These are phyloP conservation scores for Azolla pinnata DNA, from an alignment of 75 land plant genomes.

Conservation along the genomic window DNA sequence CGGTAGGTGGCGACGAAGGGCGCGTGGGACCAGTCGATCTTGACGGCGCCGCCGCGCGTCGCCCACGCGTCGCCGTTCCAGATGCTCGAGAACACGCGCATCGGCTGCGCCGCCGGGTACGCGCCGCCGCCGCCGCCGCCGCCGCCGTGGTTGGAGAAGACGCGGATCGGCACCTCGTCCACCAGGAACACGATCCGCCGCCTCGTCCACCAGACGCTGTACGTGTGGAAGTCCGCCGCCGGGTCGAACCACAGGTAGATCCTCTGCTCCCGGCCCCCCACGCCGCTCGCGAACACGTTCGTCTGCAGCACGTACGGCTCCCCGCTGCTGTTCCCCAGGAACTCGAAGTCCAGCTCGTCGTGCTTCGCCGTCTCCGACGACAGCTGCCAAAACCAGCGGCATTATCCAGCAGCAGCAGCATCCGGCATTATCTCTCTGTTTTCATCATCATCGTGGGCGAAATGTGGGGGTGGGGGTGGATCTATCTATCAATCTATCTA, in stretches of 20 bases:
- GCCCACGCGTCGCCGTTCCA: conserved; percentile 92
- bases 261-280: conserved; percentile 19
- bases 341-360: conserved; percentile 33
- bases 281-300: conserved; percentile 27
- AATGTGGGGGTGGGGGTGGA: too few species aligned
- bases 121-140: too few species aligned
- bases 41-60: conserved; percentile 72
- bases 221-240: too few species aligned
- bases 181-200: too few species aligned
- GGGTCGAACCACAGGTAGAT: too few species aligned
- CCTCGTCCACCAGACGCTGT: too few species aligned
- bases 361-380: conserved; percentile 32
- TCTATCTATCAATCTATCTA: too few species aligned
- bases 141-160: too few species aligned
- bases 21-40: conserved; percentile 63
- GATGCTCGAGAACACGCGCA: conserved; percentile 79
- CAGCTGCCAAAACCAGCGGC: conserved; percentile 9
- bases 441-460: background rate
- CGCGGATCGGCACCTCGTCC: too few species aligned
- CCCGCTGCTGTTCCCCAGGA: conserved; percentile 22
- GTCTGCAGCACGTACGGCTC: conserved; percentile 27
- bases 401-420: background rate
- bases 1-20: conserved; percentile 74
- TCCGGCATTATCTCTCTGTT: background rate
- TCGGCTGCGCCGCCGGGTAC: conserved; percentile 70